Evolutionary conservation across 1,139 yeast species (phyloP), one percentile per base, ranked within the genome.

Genomic region (Taiozyma sp.): DNA sequence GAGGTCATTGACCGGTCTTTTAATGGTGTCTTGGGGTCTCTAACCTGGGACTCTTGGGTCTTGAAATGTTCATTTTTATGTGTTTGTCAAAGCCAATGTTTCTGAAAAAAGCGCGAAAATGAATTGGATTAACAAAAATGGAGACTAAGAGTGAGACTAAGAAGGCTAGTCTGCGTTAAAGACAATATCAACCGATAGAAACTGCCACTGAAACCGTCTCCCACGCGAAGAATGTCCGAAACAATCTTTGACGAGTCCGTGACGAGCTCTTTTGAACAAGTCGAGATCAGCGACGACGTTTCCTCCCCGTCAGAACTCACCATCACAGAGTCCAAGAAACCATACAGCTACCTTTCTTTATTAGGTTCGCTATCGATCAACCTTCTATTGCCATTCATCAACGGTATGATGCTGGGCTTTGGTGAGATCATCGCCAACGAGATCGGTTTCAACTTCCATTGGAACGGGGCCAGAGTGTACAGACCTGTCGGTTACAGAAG

Each of bases 351-450:
- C 7, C 12, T 38, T 4, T 24, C 24, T 13, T 24, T 19, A 19
- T 14, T 38, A 8, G 52, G 55, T 1, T 59, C 62, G 1, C 74
- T 85, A 23, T 81, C 91, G 4, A 83, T 93, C 57, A 92, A 93
- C 62, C 70, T 92, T 60, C 68, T 91, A 5, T 72, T 93, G 48
- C 99, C 99, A 3, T 91, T 93, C 63, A 74, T 93, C 56, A 93
- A 93, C 65, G 99, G 99, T 12, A 75, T 93, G 72, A 92, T 92
- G 96, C 78, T 93, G 54, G 99, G 99, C 0, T 90, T 92, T 68
- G 99, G 99, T 1, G 99, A 93, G 71, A 85, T 93, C 27, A 74
- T 89, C 58, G 99, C 98, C 16, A 97, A 92, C 66, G 98, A 93
- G 65, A 72, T 92, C 46, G 96, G 97, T 10, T 87, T 87, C 73